Conservation (phyloP, 805 yeast species). For the Yamadazyma insecticola region DNA sequence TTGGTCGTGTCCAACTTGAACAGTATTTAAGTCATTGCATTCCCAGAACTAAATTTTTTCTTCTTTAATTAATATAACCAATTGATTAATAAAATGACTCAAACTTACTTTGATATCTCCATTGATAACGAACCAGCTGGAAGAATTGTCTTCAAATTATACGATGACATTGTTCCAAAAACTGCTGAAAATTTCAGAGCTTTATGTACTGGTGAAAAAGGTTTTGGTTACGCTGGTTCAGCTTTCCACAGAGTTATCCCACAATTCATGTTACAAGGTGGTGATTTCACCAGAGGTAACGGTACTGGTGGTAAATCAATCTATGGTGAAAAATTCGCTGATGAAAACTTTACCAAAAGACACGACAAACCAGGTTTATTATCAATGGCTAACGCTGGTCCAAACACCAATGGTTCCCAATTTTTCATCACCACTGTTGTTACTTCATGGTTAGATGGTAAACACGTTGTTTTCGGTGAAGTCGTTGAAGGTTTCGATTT, state of each 20-base stretch:
- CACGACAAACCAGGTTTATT: constrained; percentile 79
- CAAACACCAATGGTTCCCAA: constrained; percentile 89
- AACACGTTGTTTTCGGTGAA: constrained; percentile 77
- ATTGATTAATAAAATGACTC: constrained; percentile 48
- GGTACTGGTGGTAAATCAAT: constrained; percentile 93
- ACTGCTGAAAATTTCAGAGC: constrained; percentile 81
- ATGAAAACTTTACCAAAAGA: constrained; percentile 65
- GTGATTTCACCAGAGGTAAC: constrained; percentile 56
- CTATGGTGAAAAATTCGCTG: constrained; percentile 65
- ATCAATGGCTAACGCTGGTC: constrained; percentile 93
- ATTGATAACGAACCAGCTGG: constrained; percentile 74
- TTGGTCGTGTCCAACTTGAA: too few relatives aligned
- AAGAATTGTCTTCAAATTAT: constrained; percentile 73
- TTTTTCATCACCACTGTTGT: constrained; percentile 82
- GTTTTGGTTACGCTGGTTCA: constrained; percentile 81
- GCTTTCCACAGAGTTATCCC: constrained; percentile 97
- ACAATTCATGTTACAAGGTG: constrained; percentile 91
- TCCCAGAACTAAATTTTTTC: too few relatives aligned
- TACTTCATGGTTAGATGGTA: constrained; percentile 75
- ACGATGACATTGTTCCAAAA: constrained; percentile 59
- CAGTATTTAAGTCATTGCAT: too few relatives aligned
- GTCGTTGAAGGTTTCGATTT: constrained; percentile 60
- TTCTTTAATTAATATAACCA: too few relatives aligned
- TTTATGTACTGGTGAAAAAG: constrained; percentile 87
- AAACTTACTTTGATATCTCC: constrained; percentile 79